A percentile compares a stretch with the other conserved stretches of the same genome.
phyloP scores from a whole-genome alignment of 225 moss, liverwort and hornwort genomes.

The Asterella californica region DNA sequence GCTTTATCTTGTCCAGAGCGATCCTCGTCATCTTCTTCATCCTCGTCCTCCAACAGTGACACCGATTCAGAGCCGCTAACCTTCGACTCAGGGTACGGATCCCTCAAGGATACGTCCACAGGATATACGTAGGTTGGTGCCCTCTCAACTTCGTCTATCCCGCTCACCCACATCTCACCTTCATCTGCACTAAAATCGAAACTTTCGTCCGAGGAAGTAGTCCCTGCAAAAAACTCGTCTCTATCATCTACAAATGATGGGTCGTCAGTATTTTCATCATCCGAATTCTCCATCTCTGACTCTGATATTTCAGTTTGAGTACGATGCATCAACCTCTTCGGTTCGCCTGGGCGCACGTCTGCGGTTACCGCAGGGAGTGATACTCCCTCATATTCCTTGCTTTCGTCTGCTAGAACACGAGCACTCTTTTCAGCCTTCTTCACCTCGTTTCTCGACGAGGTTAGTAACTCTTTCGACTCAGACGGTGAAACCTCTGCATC shows the following conservation, averaged over 20 bases:
- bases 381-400: background rate
- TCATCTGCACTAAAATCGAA: background rate
- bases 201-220: constrained; percentile 11
- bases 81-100: no score
- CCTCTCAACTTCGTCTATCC: constrained; percentile 1
- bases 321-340: constrained; percentile 9
- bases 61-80: background rate
- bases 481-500: background rate
- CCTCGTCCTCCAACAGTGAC: background rate
- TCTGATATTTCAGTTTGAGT: background rate
- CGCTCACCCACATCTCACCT: constrained; percentile 15
- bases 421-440: background rate
- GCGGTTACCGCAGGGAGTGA: background rate
- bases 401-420: background rate
- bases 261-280: background rate
- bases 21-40: background rate
- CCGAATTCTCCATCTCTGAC: background rate
- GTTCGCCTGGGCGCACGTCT: background rate
- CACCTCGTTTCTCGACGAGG: background rate
- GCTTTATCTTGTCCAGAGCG: background rate
- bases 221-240: constrained; percentile 2
- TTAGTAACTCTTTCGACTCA: background rate
- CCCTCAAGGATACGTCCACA: background rate
- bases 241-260: background rate
- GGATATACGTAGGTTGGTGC: background rate